Evolutionary conservation across 1,284 basidiomycete genomes (phyloP).

Genomic region (Sporisorium iseilematis-ciliati): DNA sequence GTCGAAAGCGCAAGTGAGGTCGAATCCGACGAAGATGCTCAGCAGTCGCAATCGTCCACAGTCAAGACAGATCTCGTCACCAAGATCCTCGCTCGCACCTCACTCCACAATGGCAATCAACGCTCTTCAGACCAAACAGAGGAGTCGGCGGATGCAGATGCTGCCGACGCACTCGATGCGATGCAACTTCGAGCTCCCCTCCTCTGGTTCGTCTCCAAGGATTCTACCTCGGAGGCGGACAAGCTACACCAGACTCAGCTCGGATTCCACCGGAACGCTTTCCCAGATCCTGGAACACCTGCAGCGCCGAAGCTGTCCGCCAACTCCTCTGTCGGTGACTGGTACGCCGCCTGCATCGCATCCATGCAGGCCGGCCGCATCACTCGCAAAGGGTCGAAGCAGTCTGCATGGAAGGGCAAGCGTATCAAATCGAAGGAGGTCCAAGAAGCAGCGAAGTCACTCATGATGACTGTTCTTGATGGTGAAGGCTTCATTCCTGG

Average conservation of each 20-base stretch:
- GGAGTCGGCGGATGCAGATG: conserved; percentile 45
- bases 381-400: conserved; percentile 46
- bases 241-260: conserved; percentile 80
- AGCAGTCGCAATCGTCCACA: conserved; percentile 13
- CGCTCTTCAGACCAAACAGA: conserved; percentile 7
- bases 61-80: conserved; percentile 51
- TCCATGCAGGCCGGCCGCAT: conserved; percentile 68
- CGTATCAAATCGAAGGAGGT: conserved; percentile 60
- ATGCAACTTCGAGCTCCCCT: conserved; percentile 73
- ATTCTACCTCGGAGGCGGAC: conserved; percentile 61
- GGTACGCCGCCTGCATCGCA: conserved; percentile 71
- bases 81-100: conserved; percentile 51
- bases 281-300: conserved; percentile 72
- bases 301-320: conserved; percentile 26
- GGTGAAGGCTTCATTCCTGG: conserved; percentile 54
- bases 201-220: conserved; percentile 86
- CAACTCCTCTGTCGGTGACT: conserved; percentile 17
- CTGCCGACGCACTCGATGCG: conserved; percentile 74
- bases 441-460: conserved; percentile 54
- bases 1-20: conserved; percentile 46
- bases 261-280: conserved; percentile 84
- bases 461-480: conserved; percentile 61
- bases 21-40: conserved; percentile 41
- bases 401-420: conserved; percentile 58
- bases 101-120: conserved; percentile 13